Base-by-base conservation (phyloP, 768 basidiomycete species). In the Termitomyces sp. region DNA sequence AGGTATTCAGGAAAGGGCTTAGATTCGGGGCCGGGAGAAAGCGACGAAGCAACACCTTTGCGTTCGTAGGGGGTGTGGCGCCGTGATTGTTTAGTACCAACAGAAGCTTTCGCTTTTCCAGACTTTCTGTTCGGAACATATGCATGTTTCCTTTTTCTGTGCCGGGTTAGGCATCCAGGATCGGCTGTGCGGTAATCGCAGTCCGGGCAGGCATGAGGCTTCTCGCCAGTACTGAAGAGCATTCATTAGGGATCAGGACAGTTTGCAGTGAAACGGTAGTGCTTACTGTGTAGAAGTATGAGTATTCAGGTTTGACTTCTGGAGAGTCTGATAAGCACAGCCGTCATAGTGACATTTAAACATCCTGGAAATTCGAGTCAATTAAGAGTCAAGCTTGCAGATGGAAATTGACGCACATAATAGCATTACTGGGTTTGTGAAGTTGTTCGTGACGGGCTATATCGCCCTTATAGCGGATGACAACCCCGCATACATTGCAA, bases 201-300 rank as follows among this genome's bases (percentile, higher is more conserved):
- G 17, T 62, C 55, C 1, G 65, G 63, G 56, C 71, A 72, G 14
- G 58, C 45, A 7, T 65, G 56, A 2, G 66, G 60, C 52, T 67
- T 65, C 30, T 65, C 60, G 11, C 67, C 66, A 35, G 68, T 69
- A 51, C 70, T 72, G 45, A 28, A 50, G 42, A 51, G 22, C 22
- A 40, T 19, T 45, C 5, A 37, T 57, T 17, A 56, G 49, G 5
- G 11, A 35, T 22, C 1, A 9, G 19, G 5, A 7, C 7, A 8
- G 14, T 9, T 10, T 48, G 10, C 2, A 48, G 17, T 7, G 21
- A 5, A 12, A 17, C 21, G 14, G 2, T 9, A 9, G 15, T 41
- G 62, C 66, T 58, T 55, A 71, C 70, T 72, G 71, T 30, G 56
- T 68, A 40, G 59, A 59, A 26, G 64, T 60, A 56, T 72, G 71